phyloP scores from a whole-genome alignment of 345 rosid genomes.

The Euphorbia tirucalli region DNA sequence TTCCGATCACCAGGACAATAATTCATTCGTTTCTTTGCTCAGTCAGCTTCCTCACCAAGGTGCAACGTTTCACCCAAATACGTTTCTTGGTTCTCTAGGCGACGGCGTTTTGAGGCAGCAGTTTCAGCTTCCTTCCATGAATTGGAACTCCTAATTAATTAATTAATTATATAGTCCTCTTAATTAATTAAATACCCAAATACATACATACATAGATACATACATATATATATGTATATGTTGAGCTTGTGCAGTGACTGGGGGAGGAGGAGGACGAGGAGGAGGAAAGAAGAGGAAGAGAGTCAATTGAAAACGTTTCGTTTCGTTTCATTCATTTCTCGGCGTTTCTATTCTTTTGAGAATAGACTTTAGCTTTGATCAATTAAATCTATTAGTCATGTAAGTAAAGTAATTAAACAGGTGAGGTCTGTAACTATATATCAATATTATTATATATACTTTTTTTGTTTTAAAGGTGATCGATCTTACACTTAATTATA shows the following conservation, averaged over 20 bases:
- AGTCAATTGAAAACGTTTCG: too few relatives aligned
- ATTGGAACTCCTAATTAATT: slow-evolving; percentile 35
- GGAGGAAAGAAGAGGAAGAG: background rate
- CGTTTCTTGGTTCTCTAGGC: slow-evolving; percentile 38
- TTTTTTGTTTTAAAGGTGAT: background rate
- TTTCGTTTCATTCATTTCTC: too few relatives aligned
- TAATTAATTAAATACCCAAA: too few relatives aligned
- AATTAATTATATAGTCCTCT: too few relatives aligned
- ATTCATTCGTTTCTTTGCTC: slow-evolving; percentile 59
- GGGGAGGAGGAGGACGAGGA: too few relatives aligned
- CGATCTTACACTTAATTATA: too few relatives aligned
- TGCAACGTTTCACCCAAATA: slow-evolving; percentile 43
- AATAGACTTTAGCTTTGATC: too few relatives aligned
- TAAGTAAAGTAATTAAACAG: slow-evolving; percentile 2
- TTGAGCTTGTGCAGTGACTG: background rate
- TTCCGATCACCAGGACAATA: slow-evolving; percentile 30
- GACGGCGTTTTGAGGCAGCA: slow-evolving; percentile 57
- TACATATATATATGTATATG: background rate
- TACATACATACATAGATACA: background rate
- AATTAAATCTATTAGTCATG: background rate
- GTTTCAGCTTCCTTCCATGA: slow-evolving; percentile 52
- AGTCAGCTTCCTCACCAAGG: slow-evolving; percentile 56
- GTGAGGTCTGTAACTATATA: slow-evolving; percentile 4
- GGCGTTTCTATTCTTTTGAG: too few relatives aligned
- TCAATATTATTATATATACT: background rate